Conservation (phyloP, 23 red algal genomes). For the Rhodosorus marinus region DNA sequence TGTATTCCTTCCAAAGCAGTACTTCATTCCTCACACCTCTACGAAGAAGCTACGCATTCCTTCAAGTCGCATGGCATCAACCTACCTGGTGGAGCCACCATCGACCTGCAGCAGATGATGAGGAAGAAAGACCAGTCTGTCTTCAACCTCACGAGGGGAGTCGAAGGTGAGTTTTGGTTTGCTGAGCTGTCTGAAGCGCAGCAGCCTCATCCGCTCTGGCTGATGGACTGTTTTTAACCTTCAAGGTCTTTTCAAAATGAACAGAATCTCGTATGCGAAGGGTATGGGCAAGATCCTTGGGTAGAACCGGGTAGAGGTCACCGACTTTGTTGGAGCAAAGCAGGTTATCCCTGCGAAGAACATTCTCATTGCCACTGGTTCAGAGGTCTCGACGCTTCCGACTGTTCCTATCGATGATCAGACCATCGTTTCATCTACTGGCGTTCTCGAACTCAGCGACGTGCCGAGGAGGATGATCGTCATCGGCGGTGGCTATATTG, state of each 20-base stretch:
- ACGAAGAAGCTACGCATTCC: slow-evolving; percentile 74
- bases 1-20: slow-evolving; percentile 97
- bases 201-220: no score
- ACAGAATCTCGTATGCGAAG: slow-evolving; percentile 81
- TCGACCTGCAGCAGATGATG: slow-evolving; percentile 91
- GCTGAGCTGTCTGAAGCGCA: no score
- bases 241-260: slow-evolving; percentile 99
- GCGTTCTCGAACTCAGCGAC: slow-evolving; percentile 45
- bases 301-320: slow-evolving; percentile 31
- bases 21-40: slow-evolving; percentile 84
- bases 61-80: slow-evolving; percentile 74
- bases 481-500: slow-evolving; percentile 92
- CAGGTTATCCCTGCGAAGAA: slow-evolving; percentile 53
- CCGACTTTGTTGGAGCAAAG: slow-evolving; percentile 38
- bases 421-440: slow-evolving; percentile 58
- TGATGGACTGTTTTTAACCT: no score
- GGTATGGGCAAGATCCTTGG: slow-evolving; percentile 23
- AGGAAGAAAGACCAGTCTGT: slow-evolving; percentile 68
- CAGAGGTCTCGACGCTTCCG: slow-evolving; percentile 45
- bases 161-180: no score
- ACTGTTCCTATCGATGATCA: slow-evolving; percentile 77
- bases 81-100: slow-evolving; percentile 33
- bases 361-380: slow-evolving; percentile 79
- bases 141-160: slow-evolving; percentile 65
- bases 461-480: slow-evolving; percentile 89